Conservation (phyloP, 2,329 filamentous ascomycete species). For the Penicillium rolfsii region DNA sequence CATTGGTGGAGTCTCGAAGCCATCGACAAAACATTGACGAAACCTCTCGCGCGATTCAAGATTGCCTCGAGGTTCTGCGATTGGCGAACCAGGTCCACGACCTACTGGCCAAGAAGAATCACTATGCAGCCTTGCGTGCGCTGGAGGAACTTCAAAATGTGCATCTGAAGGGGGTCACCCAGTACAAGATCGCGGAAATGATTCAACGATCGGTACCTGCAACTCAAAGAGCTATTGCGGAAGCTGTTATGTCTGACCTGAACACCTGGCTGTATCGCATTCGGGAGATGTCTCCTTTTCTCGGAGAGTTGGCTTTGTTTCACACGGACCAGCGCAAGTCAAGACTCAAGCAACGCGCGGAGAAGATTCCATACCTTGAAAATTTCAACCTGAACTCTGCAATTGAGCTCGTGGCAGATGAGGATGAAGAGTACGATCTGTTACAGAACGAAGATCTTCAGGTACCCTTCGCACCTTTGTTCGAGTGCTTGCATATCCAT, state of each 20-base stretch:
- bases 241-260: conserved; percentile 94
- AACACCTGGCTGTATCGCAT: conserved; percentile 97
- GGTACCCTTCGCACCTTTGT: conserved; percentile 91
- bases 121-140: conserved; percentile 91
- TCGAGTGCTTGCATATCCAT: conserved; percentile 95
- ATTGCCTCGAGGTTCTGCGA: conserved; percentile 88
- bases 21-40: conserved; percentile 96
- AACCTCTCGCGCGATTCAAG: conserved; percentile 81
- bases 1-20: conserved; percentile 85
- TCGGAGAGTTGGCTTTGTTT: conserved; percentile 95
- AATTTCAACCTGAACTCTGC: conserved; percentile 94
- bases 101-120: conserved; percentile 86
- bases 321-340: conserved; percentile 86
- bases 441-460: conserved; percentile 93
- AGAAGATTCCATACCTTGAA: conserved; percentile 72
- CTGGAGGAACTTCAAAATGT: conserved; percentile 96
- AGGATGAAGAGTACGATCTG: conserved; percentile 93
- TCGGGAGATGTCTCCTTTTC: conserved; percentile 90
- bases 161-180: conserved; percentile 88
- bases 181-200: conserved; percentile 91
- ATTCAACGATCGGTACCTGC: conserved; percentile 95
- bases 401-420: conserved; percentile 92
- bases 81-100: conserved; percentile 95
- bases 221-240: conserved; percentile 89
- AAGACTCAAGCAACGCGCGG: conserved; percentile 79